phyloP scores from a whole-genome alignment of 768 basidiomycete genomes.

The Suillus clintonianus region DNA sequence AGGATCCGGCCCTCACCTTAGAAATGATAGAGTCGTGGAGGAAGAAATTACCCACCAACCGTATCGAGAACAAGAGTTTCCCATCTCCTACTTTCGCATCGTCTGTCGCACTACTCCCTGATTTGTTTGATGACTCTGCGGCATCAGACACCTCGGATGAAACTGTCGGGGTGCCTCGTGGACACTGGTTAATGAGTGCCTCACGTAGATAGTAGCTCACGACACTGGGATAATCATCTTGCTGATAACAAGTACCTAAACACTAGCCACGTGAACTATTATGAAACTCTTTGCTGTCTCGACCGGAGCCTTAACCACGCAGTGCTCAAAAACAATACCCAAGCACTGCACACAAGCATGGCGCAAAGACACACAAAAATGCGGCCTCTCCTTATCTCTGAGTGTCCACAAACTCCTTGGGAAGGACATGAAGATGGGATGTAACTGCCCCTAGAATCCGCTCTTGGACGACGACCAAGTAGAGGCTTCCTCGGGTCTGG shows the following conservation, averaged over 20 bases:
- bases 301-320: slow-evolving; percentile 59
- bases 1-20: slow-evolving; percentile 22
- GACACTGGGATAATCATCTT: neutral
- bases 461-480: slow-evolving; percentile 1
- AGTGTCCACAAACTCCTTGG: slow-evolving; percentile 21
- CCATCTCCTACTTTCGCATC: neutral
- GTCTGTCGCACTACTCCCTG: slow-evolving; percentile 2
- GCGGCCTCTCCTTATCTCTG: slow-evolving; percentile 50
- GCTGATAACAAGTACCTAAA: neutral
- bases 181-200: slow-evolving; percentile 30
- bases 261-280: neutral
- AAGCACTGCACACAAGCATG: slow-evolving; percentile 50
- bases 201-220: neutral
- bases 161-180: slow-evolving; percentile 30
- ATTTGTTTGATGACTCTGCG: slow-evolving; percentile 24
- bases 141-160: slow-evolving; percentile 32
- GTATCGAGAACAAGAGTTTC: slow-evolving; percentile 11
- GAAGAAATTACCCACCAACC: slow-evolving; percentile 21
- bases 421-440: slow-evolving; percentile 13
- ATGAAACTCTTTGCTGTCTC: slow-evolving; percentile 33
- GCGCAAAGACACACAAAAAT: slow-evolving; percentile 47
- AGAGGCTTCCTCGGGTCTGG: slow-evolving; percentile 15
- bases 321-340: slow-evolving; percentile 65
- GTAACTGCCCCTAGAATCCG: neutral
- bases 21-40: slow-evolving; percentile 35